Evolutionary conservation across 2,329 filamentous ascomycete genomes (phyloP).

Genomic region (Pseudogymnoascus sp.): DNA sequence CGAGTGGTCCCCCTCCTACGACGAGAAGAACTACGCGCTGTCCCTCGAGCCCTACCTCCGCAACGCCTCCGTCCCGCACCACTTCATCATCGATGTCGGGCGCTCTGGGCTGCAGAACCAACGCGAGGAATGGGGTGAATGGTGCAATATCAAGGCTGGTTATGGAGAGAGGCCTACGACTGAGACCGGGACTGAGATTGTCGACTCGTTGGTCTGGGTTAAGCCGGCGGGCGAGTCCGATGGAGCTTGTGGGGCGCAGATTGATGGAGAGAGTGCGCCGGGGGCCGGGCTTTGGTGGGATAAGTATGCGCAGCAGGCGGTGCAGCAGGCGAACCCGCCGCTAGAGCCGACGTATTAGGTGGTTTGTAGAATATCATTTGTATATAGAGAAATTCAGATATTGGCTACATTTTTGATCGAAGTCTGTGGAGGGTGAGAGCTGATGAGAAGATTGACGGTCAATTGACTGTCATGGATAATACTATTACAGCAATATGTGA

Average conservation of each 20-base stretch:
- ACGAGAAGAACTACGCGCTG: slow-evolving; percentile 34
- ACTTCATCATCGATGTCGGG: slow-evolving; percentile 39
- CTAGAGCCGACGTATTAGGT: slow-evolving; percentile 12
- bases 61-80: slow-evolving; percentile 32
- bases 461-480: neutral
- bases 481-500: neutral
- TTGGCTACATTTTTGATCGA: neutral
- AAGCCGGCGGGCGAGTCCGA: slow-evolving; percentile 39
- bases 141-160: slow-evolving; percentile 37
- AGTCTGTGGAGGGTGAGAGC: neutral
- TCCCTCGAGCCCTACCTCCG: slow-evolving; percentile 32
- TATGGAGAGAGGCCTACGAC: slow-evolving; percentile 32
- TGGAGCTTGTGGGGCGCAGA: slow-evolving; percentile 30
- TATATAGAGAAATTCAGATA: neutral
- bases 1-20: slow-evolving; percentile 32
- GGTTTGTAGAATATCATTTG: neutral
- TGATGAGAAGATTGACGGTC: neutral
- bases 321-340: slow-evolving; percentile 31
- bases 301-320: slow-evolving; percentile 33
- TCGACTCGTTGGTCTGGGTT: slow-evolving; percentile 38
- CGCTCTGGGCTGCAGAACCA: slow-evolving; percentile 31
- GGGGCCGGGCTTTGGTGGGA: slow-evolving; percentile 35
- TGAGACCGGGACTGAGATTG: slow-evolving; percentile 27
- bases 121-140: slow-evolving; percentile 34
- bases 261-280: slow-evolving; percentile 27